Conservation (phyloP, 2,329 filamentous ascomycete species). For the Ramularia endophylla region DNA sequence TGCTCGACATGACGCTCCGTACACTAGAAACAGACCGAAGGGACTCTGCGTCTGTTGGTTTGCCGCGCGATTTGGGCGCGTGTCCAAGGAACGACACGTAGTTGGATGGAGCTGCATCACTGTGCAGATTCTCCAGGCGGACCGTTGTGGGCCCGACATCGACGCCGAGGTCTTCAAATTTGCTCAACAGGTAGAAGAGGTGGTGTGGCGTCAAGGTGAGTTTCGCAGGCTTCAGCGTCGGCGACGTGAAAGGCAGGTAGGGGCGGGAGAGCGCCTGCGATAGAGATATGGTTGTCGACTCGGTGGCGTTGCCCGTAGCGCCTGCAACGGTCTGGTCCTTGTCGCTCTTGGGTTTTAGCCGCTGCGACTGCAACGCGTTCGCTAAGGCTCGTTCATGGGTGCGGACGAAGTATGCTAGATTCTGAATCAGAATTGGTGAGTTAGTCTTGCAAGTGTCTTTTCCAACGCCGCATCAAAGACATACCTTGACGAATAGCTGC, state of each 20-base stretch:
- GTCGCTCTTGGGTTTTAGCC: slow-evolving; percentile 62
- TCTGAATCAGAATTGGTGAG: slow-evolving; percentile 47
- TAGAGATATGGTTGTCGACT: slow-evolving; percentile 65
- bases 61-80: slow-evolving; percentile 71
- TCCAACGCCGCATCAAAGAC: slow-evolving; percentile 14
- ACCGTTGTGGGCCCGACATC: slow-evolving; percentile 94
- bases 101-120: slow-evolving; percentile 76
- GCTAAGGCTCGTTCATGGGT: slow-evolving; percentile 96
- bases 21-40: slow-evolving; percentile 96
- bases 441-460: not conserved
- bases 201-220: slow-evolving; percentile 92
- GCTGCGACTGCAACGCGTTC: slow-evolving; percentile 84
- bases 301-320: slow-evolving; percentile 54
- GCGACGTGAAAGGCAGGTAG: slow-evolving; percentile 75
- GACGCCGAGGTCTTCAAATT: slow-evolving; percentile 88
- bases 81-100: slow-evolving; percentile 94
- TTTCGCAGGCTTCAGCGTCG: slow-evolving; percentile 81
- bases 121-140: slow-evolving; percentile 87
- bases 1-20: slow-evolving; percentile 93
- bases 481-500: slow-evolving; percentile 80
- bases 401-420: slow-evolving; percentile 91
- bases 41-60: slow-evolving; percentile 77
- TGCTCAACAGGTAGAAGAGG: slow-evolving; percentile 90
- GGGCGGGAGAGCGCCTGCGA: slow-evolving; percentile 84
- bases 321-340: slow-evolving; percentile 29